Percentiles rank a stretch among this genome's conserved stretches.
Conservation (phyloP, 805 yeast species). For the Schwanniomyces yamadae region DNA sequence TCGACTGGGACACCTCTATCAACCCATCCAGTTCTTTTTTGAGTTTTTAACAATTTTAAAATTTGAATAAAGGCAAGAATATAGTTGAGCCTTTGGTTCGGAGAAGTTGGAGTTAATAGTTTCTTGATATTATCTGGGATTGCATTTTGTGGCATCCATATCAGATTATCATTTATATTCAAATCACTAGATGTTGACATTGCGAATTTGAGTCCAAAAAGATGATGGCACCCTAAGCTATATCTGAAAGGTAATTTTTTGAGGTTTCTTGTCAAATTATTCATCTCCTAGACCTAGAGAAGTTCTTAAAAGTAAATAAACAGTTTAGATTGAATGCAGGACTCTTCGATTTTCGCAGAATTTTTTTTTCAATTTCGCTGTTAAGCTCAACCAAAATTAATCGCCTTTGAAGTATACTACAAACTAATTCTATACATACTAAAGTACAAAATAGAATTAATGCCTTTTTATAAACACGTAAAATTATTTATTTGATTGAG, state of each 20-base stretch:
- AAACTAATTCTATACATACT: conserved; percentile 1
- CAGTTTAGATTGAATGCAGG: too few relatives aligned
- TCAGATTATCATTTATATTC: neutral
- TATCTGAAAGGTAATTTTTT: too few relatives aligned
- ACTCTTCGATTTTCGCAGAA: too few relatives aligned
- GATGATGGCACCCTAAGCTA: too few relatives aligned
- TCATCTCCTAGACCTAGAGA: too few relatives aligned
- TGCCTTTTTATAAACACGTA: conserved; percentile 9
- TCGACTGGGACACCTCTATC: conserved; percentile 55
- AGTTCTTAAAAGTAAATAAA: too few relatives aligned
- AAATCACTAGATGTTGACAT: conserved; percentile 3
- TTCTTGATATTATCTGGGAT: conserved; percentile 18
- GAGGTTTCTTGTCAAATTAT: too few relatives aligned
- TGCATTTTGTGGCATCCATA: conserved; percentile 57
- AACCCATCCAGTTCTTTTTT: conserved; percentile 92
- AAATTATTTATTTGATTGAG: conserved; percentile 11
- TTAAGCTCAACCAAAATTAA: too few relatives aligned
- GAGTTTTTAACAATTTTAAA: conserved; percentile 68
- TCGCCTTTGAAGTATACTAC: too few relatives aligned
- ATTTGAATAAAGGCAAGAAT: conserved; percentile 62
- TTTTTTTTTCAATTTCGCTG: too few relatives aligned
- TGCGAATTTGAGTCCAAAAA: too few relatives aligned
- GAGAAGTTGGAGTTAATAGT: conserved; percentile 10
- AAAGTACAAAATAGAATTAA: conserved; percentile 3
- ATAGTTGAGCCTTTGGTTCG: conserved; percentile 39